Conservation (phyloP, 345 rosid genomes). For the Limnanthes douglasii region DNA sequence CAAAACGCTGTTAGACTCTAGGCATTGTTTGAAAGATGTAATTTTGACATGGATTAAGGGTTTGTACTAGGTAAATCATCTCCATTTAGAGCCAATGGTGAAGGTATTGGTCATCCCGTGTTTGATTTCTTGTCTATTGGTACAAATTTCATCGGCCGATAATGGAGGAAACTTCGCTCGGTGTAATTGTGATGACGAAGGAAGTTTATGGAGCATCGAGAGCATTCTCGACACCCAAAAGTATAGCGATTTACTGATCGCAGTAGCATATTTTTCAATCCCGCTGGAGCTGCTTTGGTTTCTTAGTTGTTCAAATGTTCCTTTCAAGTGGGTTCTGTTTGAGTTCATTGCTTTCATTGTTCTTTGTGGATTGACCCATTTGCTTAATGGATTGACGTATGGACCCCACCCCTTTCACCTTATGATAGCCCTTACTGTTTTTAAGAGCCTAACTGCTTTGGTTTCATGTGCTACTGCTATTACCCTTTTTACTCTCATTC, state of each 20-base stretch:
- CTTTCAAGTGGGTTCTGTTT: constrained; percentile 94
- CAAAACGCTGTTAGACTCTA: constrained; percentile 5
- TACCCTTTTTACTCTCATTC: constrained; percentile 77
- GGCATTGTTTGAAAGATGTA: constrained; percentile 1
- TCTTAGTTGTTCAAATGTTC: constrained; percentile 84
- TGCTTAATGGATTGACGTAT: constrained; percentile 90
- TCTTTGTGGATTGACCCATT: constrained; percentile 93
- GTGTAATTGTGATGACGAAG: constrained; percentile 93
- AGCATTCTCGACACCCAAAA: constrained; percentile 66
- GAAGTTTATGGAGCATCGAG: constrained; percentile 62
- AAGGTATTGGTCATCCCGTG: constrained; percentile 33
- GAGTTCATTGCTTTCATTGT: constrained; percentile 96
- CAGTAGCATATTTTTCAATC: constrained; percentile 90
- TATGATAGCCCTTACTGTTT: constrained; percentile 79
- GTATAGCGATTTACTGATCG: constrained; percentile 88
- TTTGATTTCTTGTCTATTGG: constrained; percentile 25
- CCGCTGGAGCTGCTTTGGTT: constrained; percentile 91
- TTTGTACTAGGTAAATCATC: too few relatives aligned
- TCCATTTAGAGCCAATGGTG: constrained; percentile 34
- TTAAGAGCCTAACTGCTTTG: constrained; percentile 84
- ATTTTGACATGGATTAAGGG: constrained; percentile 35
- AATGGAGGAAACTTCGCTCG: constrained; percentile 33
- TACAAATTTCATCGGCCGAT: constrained; percentile 20
- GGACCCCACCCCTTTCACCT: constrained; percentile 70
- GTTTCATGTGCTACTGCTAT: constrained; percentile 96